phyloP scores from a whole-genome alignment of 208 protist species.

The Acanthamoeba culbertsoni region DNA sequence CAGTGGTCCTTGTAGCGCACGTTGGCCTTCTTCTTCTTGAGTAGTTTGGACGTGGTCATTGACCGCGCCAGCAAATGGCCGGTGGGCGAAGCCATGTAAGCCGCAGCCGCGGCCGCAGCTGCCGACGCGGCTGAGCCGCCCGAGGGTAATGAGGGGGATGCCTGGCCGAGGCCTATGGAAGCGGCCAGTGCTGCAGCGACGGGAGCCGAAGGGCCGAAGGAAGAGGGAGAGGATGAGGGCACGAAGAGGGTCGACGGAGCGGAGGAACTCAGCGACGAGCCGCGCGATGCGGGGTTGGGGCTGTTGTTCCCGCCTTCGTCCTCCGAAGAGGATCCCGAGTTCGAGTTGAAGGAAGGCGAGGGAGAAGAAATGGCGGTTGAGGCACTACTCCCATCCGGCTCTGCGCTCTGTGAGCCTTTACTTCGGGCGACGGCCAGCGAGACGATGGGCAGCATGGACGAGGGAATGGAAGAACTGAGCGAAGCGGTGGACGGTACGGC shows the following conservation, averaged over 20 bases:
- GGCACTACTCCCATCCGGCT: too few relatives aligned
- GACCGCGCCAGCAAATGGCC: neutral
- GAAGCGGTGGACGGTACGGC: too few relatives aligned
- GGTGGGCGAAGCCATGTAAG: neutral
- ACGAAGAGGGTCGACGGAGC: neutral
- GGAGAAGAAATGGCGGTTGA: neutral
- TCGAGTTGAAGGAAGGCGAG: neutral
- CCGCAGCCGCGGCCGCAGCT: neutral
- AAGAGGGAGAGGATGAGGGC: neutral
- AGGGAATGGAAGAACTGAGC: too few relatives aligned
- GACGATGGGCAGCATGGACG: too few relatives aligned
- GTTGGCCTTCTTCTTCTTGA: slow-evolving; percentile 34
- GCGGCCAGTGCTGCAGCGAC: neutral
- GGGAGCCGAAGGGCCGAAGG: neutral
- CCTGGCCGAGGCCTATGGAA: neutral
- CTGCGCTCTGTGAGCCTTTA: too few relatives aligned
- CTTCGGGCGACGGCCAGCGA: too few relatives aligned
- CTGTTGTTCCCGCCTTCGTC: neutral
- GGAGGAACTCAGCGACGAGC: neutral
- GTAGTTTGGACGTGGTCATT: neutral
- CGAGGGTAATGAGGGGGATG: neutral
- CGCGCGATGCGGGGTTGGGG: neutral
- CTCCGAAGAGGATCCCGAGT: neutral
- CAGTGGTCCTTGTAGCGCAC: slow-evolving; percentile 45
- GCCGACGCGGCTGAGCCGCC: neutral